These are phyloP conservation scores for Lactuca saligna DNA, from an alignment of 129 eudicot species.

Conservation along the genomic window DNA sequence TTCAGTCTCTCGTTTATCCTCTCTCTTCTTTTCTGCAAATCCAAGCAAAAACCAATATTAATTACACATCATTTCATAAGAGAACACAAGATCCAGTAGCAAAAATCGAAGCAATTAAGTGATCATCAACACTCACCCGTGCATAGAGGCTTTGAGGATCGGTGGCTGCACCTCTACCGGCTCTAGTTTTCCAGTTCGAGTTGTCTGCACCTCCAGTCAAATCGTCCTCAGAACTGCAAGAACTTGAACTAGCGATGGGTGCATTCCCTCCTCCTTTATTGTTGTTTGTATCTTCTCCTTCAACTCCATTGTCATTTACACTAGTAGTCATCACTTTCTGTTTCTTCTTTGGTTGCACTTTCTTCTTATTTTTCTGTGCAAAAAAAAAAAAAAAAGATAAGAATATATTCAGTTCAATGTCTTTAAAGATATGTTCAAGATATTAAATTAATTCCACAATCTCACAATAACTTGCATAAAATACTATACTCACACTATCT, in stretches of 20 bases:
- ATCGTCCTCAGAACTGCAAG: conserved; percentile 67
- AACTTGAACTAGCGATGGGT: conserved; percentile 40
- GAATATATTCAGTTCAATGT: conserved; percentile 4
- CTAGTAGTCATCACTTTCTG: conserved; percentile 33
- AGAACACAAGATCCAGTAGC: neutral
- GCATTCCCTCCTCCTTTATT: conserved; percentile 32
- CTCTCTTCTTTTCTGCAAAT: conserved; percentile 88
- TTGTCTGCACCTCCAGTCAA: conserved; percentile 43
- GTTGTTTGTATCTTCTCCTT: conserved; percentile 29
- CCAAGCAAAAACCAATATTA: neutral
- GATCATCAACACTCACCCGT: conserved; percentile 47
- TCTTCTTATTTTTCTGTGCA: conserved; percentile 47
- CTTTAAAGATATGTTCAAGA: conserved; percentile 4
- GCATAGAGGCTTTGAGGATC: conserved; percentile 99
- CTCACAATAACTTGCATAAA: conserved; percentile 23
- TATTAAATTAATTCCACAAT: conserved; percentile 26
- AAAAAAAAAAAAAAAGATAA: neutral
- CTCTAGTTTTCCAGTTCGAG: conserved; percentile 67
- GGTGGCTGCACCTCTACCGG: conserved; percentile 81
- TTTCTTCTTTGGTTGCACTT: conserved; percentile 46
- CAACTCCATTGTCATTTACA: conserved; percentile 19
- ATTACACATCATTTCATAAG: conserved; percentile 12
- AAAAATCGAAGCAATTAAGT: neutral
- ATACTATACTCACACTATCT: conserved; percentile 61
- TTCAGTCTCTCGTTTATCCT: conserved; percentile 90